These are phyloP conservation scores for Trametes sp. DNA, from an alignment of 1,284 basidiomycete species.

Conservation along the genomic window DNA sequence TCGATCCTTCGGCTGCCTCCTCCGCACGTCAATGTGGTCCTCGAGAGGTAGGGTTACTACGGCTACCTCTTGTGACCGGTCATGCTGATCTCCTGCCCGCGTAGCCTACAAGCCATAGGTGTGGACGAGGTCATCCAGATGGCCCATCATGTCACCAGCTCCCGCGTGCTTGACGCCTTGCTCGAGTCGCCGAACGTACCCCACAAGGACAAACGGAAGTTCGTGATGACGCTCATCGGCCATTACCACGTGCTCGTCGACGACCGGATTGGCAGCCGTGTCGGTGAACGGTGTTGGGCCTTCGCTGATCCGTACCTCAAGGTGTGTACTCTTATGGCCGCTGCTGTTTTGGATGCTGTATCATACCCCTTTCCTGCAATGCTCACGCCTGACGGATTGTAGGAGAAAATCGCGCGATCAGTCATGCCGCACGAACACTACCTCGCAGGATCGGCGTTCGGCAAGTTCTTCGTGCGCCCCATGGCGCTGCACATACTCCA, in stretches of 20 bases:
- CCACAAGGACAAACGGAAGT: conserved; percentile 70
- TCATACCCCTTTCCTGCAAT: no score
- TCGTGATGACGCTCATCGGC: conserved; percentile 79
- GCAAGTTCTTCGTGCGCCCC: conserved; percentile 85
- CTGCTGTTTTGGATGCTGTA: no score
- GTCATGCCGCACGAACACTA: conserved; percentile 74
- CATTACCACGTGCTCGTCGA: conserved; percentile 82
- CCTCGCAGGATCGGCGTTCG: conserved; percentile 81
- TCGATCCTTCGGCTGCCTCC: conserved; percentile 74
- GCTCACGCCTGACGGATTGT: no score
- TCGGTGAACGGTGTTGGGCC: conserved; percentile 88
- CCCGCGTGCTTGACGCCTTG: conserved; percentile 83
- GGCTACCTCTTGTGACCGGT: not conserved
- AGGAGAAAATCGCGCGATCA: conserved; percentile 91
- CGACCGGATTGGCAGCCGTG: conserved; percentile 87
- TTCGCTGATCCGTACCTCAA: conserved; percentile 90
- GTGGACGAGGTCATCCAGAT: conserved; percentile 69
- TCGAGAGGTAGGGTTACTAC: conserved; percentile 63
- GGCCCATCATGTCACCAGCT: conserved; percentile 77
- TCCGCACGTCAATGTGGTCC: conserved; percentile 70
- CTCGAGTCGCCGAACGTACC: conserved; percentile 75
- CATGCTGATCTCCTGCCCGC: conserved; percentile 2
- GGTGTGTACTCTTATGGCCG: conserved; percentile 61
- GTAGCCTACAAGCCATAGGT: conserved; percentile 67
- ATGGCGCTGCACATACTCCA: conserved; percentile 83